Evolutionary conservation across 2,329 filamentous ascomycete species (phyloP).

Genomic region (Fusarium armeniacum): DNA sequence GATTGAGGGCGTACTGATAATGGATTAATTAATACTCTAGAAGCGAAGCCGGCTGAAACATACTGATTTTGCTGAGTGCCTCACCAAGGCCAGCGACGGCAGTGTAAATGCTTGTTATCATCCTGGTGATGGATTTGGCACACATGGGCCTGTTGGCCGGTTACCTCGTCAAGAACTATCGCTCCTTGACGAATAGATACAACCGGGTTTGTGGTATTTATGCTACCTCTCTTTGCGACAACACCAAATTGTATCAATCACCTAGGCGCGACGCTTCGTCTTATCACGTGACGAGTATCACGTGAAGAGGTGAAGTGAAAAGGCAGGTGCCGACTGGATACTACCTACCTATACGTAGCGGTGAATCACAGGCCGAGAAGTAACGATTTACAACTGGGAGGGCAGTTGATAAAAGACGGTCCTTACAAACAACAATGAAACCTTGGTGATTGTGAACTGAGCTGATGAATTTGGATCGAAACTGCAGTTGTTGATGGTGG

Average conservation of each 20-base stretch:
- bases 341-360: background rate
- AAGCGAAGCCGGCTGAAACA: conserved; percentile 1
- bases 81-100: conserved; percentile 50
- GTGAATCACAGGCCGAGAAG: conserved; percentile 19
- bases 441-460: conserved; percentile 5
- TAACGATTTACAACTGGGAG: background rate
- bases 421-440: conserved; percentile 34
- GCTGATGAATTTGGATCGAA: conserved; percentile 21
- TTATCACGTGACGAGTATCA: conserved; percentile 48
- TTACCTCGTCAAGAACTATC: conserved; percentile 19
- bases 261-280: conserved; percentile 48
- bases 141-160: conserved; percentile 36
- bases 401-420: background rate
- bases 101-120: conserved; percentile 50
- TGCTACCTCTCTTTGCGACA: conserved; percentile 43
- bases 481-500: conserved; percentile 27
- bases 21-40: conserved; percentile 9
- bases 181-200: conserved; percentile 40
- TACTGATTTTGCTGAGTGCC: conserved; percentile 47
- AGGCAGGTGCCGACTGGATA: conserved; percentile 17
- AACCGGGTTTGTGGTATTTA: conserved; percentile 25
- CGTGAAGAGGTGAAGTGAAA: conserved; percentile 1
- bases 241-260: conserved; percentile 52
- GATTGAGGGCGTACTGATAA: conserved; percentile 46
- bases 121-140: conserved; percentile 48